These are phyloP conservation scores for Stentor roeselii DNA, from an alignment of 73 alveolate genomes.

Conservation along the genomic window DNA sequence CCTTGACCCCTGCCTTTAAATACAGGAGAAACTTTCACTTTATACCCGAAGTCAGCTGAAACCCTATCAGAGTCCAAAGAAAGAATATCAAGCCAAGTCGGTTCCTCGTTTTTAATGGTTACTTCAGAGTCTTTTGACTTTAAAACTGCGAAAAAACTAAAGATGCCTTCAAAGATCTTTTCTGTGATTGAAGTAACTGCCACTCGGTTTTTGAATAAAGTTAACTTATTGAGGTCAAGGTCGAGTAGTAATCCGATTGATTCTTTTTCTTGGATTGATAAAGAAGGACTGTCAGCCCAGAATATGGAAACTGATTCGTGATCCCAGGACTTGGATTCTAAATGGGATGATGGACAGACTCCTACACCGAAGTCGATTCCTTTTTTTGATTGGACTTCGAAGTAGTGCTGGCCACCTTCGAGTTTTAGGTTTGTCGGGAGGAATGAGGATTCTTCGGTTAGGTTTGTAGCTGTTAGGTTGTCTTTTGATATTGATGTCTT, in stretches of 20 bases:
- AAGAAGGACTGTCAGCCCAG: too few relatives aligned
- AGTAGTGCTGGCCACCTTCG: background rate
- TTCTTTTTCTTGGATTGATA: background rate
- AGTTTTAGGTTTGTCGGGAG: background rate
- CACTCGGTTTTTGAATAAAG: background rate
- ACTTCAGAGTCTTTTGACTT: background rate
- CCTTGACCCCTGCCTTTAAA: conserved; percentile 2
- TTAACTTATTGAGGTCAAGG: background rate
- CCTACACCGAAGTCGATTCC: background rate
- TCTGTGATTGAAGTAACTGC: background rate
- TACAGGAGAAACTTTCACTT: conserved; percentile 20
- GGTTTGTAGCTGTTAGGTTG: background rate
- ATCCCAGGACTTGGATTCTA: background rate
- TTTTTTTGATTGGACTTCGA: background rate
- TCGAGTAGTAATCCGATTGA: background rate
- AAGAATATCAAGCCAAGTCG: background rate
- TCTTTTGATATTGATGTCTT: background rate
- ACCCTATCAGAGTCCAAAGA: background rate
- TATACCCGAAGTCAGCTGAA: background rate
- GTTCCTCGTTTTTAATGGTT: background rate
- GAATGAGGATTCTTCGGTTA: background rate
- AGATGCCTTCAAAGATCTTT: background rate
- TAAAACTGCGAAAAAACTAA: background rate
- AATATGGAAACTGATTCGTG: too few relatives aligned
- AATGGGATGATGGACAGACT: background rate